Percentiles rank a stretch among this genome's conserved stretches.
phyloP scores from a whole-genome alignment of 768 basidiomycete species.

The Hypsizygus marmoreus region DNA sequence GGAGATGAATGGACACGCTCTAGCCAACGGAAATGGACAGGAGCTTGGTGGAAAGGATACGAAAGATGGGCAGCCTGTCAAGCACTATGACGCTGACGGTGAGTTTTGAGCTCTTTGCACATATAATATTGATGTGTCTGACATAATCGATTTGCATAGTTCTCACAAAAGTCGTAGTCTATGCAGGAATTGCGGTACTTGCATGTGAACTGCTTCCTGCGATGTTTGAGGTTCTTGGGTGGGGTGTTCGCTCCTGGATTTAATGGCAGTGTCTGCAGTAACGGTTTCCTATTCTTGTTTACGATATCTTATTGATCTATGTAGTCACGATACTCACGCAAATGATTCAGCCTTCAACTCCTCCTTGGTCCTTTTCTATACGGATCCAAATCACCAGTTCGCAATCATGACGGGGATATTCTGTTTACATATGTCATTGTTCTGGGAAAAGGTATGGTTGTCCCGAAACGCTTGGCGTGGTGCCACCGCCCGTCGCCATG shows the following conservation, averaged over 20 bases:
- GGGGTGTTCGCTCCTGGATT: constrained; percentile 54
- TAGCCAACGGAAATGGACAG: not conserved
- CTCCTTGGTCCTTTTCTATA: no score
- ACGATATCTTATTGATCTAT: not conserved
- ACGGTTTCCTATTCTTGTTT: not conserved
- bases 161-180: constrained; percentile 88
- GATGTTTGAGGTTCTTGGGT: constrained; percentile 67
- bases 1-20: constrained; percentile 1
- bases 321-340: not conserved
- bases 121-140: constrained; percentile 5
- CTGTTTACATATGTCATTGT: no score
- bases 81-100: constrained; percentile 90
- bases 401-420: no score
- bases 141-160: constrained; percentile 46
- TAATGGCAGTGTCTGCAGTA: constrained; percentile 1
- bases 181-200: constrained; percentile 80
- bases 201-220: constrained; percentile 64
- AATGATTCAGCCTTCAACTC: not conserved
- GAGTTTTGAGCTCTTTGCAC: constrained; percentile 22
- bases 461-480: no score
- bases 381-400: no score
- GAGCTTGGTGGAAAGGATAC: constrained; percentile 23
- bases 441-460: no score
- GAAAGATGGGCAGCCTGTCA: constrained; percentile 42
- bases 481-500: no score